Conservation (phyloP, 2,329 filamentous ascomycete genomes). For the Aureobasidium pullulans region DNA sequence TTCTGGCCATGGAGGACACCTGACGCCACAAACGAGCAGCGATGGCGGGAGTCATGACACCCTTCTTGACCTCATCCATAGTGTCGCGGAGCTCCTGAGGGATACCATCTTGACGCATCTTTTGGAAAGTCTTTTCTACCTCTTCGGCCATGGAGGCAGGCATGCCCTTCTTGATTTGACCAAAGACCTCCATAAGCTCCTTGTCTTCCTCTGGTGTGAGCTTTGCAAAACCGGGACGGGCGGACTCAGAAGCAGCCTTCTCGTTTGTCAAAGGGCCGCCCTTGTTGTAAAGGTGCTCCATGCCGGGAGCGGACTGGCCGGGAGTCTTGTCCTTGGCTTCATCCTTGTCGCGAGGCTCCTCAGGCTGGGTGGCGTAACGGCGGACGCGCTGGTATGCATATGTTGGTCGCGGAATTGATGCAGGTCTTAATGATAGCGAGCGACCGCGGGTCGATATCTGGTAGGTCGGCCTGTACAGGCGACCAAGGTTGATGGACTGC, state of each 20-base stretch:
- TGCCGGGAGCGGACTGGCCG: slow-evolving; percentile 33
- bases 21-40: slow-evolving; percentile 55
- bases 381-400: slow-evolving; percentile 37
- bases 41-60: slow-evolving; percentile 51
- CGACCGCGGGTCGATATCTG: slow-evolving; percentile 28
- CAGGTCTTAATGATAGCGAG: slow-evolving; percentile 28
- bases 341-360: slow-evolving; percentile 37
- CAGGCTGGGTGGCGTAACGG: slow-evolving; percentile 38
- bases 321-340: slow-evolving; percentile 28
- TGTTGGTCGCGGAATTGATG: slow-evolving; percentile 35
- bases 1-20: slow-evolving; percentile 49
- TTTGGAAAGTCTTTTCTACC: slow-evolving; percentile 53
- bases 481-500: slow-evolving; percentile 27
- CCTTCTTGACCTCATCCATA: slow-evolving; percentile 48
- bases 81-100: slow-evolving; percentile 61
- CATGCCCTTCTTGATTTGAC: slow-evolving; percentile 49
- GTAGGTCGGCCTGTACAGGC: slow-evolving; percentile 27
- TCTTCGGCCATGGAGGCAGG: slow-evolving; percentile 55
- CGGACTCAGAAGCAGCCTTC: slow-evolving; percentile 23
- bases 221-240: slow-evolving; percentile 30
- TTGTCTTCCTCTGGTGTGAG: slow-evolving; percentile 51
- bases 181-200: slow-evolving; percentile 51
- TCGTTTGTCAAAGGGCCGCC: slow-evolving; percentile 33
- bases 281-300: slow-evolving; percentile 40
- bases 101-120: slow-evolving; percentile 61